A percentile compares a stretch with the other conserved stretches of the same genome.
phyloP scores from a whole-genome alignment of 2,329 filamentous ascomycete species.

The Passalora sequoiae region DNA sequence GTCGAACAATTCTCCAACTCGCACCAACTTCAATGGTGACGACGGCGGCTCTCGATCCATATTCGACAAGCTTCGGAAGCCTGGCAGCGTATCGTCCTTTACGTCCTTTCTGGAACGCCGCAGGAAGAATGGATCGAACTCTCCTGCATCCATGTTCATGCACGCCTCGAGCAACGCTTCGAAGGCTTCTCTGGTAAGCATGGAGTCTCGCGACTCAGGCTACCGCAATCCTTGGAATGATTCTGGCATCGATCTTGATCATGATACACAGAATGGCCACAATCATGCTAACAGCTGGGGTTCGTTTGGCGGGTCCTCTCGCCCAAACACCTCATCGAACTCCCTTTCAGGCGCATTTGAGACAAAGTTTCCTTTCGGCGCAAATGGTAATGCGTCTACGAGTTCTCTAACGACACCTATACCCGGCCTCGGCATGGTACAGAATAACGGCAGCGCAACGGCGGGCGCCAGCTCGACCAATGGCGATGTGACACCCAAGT shows the following conservation, averaged over 20 bases:
- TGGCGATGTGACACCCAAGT: constrained; percentile 35
- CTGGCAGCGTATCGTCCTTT: constrained; percentile 88
- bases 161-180: constrained; percentile 78
- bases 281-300: constrained; percentile 45
- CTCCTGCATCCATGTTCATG: constrained; percentile 73
- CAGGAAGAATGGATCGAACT: constrained; percentile 87
- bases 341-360: constrained; percentile 57
- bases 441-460: constrained; percentile 15
- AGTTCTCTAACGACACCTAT: constrained; percentile 36
- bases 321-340: constrained; percentile 61
- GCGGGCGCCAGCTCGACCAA: constrained; percentile 17
- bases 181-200: constrained; percentile 90
- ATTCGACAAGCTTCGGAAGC: constrained; percentile 90
- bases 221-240: constrained; percentile 98
- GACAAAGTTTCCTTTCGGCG: constrained; percentile 61
- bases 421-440: constrained; percentile 36
- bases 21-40: constrained; percentile 73
- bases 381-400: constrained; percentile 37
- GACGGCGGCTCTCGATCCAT: constrained; percentile 74
- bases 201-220: constrained; percentile 90
- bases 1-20: constrained; percentile 81
- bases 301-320: constrained; percentile 47
- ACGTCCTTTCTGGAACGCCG: constrained; percentile 91
- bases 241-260: constrained; percentile 91
- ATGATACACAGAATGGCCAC: constrained; percentile 51